Conservation (phyloP, 345 rosid species). For the Balakata baccata region DNA sequence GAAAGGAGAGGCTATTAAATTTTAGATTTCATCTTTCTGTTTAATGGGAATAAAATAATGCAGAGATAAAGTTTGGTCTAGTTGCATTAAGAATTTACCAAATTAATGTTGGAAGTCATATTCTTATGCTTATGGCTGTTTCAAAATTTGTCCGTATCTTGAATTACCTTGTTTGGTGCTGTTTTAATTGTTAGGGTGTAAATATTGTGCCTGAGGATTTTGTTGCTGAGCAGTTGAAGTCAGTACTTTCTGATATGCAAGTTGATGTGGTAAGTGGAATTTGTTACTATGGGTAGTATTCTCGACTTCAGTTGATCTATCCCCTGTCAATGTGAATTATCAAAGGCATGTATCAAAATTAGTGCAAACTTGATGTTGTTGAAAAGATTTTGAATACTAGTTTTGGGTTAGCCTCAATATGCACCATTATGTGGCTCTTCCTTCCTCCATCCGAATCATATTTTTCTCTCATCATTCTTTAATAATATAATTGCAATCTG, state of each 20-base stretch:
- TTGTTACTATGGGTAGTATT: not conserved
- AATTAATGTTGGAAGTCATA: not conserved
- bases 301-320: not conserved
- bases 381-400: not conserved
- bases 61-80: not conserved
- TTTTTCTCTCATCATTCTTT: not conserved
- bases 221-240: conserved; percentile 69
- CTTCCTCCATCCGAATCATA: not conserved
- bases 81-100: not conserved
- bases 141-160: not conserved
- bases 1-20: not conserved
- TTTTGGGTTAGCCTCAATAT: not conserved
- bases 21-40: not conserved
- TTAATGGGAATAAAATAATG: not conserved
- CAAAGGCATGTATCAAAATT: too few species aligned
- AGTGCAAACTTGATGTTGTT: not conserved
- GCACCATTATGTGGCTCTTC: not conserved
- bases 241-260: conserved; percentile 91
- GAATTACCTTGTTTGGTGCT: not conserved
- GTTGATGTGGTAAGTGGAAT: conserved; percentile 70
- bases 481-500: not conserved
- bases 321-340: not conserved
- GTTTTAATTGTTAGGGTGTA: conserved; percentile 40
- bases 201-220: conserved; percentile 48
- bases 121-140: not conserved